These are phyloP conservation scores for Pseudozyma sp. DNA, from an alignment of 1,284 basidiomycete species.

Conservation along the genomic window DNA sequence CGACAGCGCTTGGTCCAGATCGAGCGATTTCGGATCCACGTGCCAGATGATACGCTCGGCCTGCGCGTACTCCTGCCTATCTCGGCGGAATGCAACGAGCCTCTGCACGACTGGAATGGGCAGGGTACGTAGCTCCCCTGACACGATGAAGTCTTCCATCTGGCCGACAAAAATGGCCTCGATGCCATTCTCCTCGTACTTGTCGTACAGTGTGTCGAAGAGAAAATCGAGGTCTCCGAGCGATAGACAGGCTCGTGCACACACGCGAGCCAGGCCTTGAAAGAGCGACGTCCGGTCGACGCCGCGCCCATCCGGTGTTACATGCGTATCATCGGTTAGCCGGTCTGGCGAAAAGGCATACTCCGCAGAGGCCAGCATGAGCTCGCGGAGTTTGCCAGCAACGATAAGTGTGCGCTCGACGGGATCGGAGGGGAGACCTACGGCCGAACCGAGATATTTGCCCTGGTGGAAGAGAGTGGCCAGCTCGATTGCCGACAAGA, in stretches of 20 bases:
- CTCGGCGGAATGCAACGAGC: slow-evolving; percentile 82
- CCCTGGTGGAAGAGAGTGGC: slow-evolving; percentile 86
- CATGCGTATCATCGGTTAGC: slow-evolving; percentile 87
- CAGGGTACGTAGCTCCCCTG: slow-evolving; percentile 78
- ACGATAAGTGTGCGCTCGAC: slow-evolving; percentile 76
- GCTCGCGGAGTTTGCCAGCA: slow-evolving; percentile 80
- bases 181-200: slow-evolving; percentile 87
- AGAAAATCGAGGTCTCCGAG: slow-evolving; percentile 85
- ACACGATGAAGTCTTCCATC: slow-evolving; percentile 85
- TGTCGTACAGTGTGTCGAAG: slow-evolving; percentile 88
- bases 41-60: slow-evolving; percentile 95
- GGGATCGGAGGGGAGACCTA: slow-evolving; percentile 81
- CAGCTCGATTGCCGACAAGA: slow-evolving; percentile 88
- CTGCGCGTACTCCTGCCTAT: slow-evolving; percentile 78
- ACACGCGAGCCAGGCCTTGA: slow-evolving; percentile 84
- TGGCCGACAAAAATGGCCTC: slow-evolving; percentile 85
- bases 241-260: slow-evolving; percentile 83
- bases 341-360: slow-evolving; percentile 96
- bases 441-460: slow-evolving; percentile 83
- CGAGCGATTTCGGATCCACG: slow-evolving; percentile 88
- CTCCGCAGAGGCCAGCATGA: slow-evolving; percentile 86
- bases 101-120: slow-evolving; percentile 87
- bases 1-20: slow-evolving; percentile 90
- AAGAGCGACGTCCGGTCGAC: slow-evolving; percentile 91
- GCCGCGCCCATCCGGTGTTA: slow-evolving; percentile 83